Base-by-base conservation (phyloP, 805 yeast genomes). In the Kodamaea nitidulidarum region DNA sequence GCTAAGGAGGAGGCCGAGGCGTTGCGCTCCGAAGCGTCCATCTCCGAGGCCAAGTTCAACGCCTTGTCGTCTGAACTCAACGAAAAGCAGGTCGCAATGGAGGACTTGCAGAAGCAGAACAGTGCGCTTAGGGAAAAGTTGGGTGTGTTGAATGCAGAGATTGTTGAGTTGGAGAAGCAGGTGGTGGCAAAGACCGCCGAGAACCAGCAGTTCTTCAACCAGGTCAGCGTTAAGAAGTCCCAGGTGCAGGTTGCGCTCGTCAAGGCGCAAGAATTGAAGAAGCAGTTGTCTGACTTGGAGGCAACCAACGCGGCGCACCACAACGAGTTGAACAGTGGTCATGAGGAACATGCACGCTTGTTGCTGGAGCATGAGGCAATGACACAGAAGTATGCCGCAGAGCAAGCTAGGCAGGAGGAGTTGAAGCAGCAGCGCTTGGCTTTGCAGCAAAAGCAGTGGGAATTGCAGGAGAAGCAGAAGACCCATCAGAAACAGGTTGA, bases 41-140 rank as follows among this genome's bases (percentile, higher is more conserved):
- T 85, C 31, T 75, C 84, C 2, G 95, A 88, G 57, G 95, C 95
- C 8, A 83, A 77, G 50, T 75, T 76, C 51, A 83, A 85, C 57
- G 79, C 84, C 4, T 72, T 82, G 34, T 84, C 86, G 43, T 58
- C 78, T 0, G 79, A 83, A 46, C 68, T 83, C 46, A 78, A 77
- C 47, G 76, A 75, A 32, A 64, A 81, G 38, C 84, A 83, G 50
- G 56, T 71, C 4, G 71, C 74, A 14, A 67, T 82, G 33, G 86
- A 82, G 39, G 76, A 74, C 35, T 73, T 83, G n/a, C 90, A 85
- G 61, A 75, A 77, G 52, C 75, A 76, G 49, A 86, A 84, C 47
- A 67, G 76, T 11, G 54, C 73, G 3, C 63, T 84, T 51, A 86
- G 82, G 51, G 95, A 85, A 50, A 75, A 75, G 46, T 70, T 90